These are phyloP conservation scores for Fusarium agapanthi DNA, from an alignment of 2,329 filamentous ascomycete species.

Conservation along the genomic window DNA sequence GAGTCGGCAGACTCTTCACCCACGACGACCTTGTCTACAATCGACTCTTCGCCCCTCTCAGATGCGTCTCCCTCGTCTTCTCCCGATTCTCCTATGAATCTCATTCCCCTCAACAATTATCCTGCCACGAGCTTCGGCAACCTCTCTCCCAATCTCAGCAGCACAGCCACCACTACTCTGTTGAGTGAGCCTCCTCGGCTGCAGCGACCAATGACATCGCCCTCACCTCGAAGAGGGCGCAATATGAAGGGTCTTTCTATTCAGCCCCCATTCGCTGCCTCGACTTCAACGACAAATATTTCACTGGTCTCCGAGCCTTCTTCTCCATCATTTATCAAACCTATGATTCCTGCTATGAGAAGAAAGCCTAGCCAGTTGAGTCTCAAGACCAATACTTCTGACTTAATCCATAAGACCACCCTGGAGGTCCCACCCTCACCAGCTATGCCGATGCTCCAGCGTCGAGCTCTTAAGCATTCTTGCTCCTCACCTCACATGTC, in stretches of 20 bases:
- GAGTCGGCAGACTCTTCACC: constrained; percentile 94
- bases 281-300: constrained; percentile 57
- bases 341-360: constrained; percentile 73
- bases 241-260: constrained; percentile 88
- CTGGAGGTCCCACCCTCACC: constrained; percentile 66
- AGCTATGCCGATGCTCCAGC: constrained; percentile 65
- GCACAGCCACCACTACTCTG: constrained; percentile 24
- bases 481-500: constrained; percentile 74
- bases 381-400: constrained; percentile 74
- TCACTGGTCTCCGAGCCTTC: constrained; percentile 70
- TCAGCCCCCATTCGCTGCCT: constrained; percentile 64
- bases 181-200: constrained; percentile 55
- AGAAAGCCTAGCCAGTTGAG: constrained; percentile 82
- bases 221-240: constrained; percentile 75
- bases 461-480: constrained; percentile 72
- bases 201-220: constrained; percentile 71
- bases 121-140: constrained; percentile 66
- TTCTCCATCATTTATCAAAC: constrained; percentile 83
- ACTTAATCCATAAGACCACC: constrained; percentile 58
- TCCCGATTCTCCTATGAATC: constrained; percentile 84
- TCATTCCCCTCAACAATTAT: constrained; percentile 76
- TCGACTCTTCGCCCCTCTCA: constrained; percentile 88
- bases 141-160: constrained; percentile 36
- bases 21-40: constrained; percentile 91
- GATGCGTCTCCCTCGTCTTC: constrained; percentile 93